Evolutionary conservation across 2,329 filamentous ascomycete species (phyloP), one percentile per base, ranked within the genome.

Genomic region (Ciborinia camelliae): DNA sequence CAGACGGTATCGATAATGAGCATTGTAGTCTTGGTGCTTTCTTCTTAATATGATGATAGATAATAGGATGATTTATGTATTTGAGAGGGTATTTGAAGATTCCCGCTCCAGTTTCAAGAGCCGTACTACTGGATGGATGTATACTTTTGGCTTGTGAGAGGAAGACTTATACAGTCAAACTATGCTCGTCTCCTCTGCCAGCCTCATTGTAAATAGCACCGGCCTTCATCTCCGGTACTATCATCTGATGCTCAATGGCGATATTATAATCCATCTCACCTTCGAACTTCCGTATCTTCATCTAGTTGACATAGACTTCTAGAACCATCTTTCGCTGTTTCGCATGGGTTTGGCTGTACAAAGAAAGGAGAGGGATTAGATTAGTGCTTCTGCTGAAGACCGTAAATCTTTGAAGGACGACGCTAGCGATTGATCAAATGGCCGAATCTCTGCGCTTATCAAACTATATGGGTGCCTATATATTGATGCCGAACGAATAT

Each of bases 71-170:
- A 2, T 7, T 4, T 41, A 7, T 7, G 10, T 23, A 2, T 45
- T 8, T 12, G 43, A 5, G 6, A 26, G 18, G 14, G 14, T 10
- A 4, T 0, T 4, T 8, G 2, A 26, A 9, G 8, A 0, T 2
- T 35, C 35, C 35, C 4, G 26, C 18, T 32, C 26, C 9, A n/a
- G 35, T 52, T 52, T 23, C 14, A 8, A 37, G 51, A 37, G 3
- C 3, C 7, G 35, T 10, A 7, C 7, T 7, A 7, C 4, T 7
- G 30, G 20, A 8, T 52, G 20, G 26, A 3, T 23, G 4, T 32
- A 51, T 7, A 15, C 14, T 4, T 3, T 23, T 18, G 4, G 10
- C 3, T 1, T n/a, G 18, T 5, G n/a, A 4, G 0, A 26, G n/a
- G 5, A 9, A 53, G 12, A 14, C 32, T 6, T 37, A 8, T 23